Evolutionary conservation across 768 basidiomycete species (phyloP).

Genomic region (Boletus rubescentipes): DNA sequence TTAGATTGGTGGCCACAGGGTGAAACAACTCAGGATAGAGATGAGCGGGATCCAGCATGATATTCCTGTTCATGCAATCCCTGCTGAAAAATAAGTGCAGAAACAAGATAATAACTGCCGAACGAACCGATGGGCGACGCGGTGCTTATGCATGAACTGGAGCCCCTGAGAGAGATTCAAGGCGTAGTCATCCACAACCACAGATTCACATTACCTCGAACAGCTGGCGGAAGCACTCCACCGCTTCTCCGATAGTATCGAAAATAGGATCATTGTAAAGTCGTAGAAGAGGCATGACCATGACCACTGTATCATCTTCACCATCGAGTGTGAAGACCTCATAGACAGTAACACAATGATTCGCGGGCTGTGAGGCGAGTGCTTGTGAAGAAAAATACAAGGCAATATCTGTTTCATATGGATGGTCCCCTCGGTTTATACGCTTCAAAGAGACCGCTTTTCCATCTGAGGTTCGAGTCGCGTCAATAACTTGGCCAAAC

Average conservation of each 20-base stretch:
- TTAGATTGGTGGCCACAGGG: not conserved
- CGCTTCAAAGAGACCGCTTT: slow-evolving; percentile 31
- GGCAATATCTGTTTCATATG: slow-evolving; percentile 26
- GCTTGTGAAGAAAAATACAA: slow-evolving; percentile 14
- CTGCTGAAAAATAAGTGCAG: not conserved
- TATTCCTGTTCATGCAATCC: slow-evolving; percentile 20
- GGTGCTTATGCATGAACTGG: slow-evolving; percentile 21
- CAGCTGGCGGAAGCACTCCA: slow-evolving; percentile 30
- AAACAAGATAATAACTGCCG: not conserved
- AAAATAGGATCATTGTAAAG: slow-evolving; percentile 23
- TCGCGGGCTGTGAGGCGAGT: slow-evolving; percentile 9
- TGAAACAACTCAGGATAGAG: not conserved
- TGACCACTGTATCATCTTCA: slow-evolving; percentile 2
- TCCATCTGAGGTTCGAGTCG: slow-evolving; percentile 30
- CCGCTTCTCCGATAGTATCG: slow-evolving; percentile 14
- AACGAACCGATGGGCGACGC: slow-evolving; percentile 8
- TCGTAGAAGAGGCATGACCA: slow-evolving; percentile 39
- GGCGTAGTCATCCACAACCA: not conserved
- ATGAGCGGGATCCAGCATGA: slow-evolving; percentile 24
- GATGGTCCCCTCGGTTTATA: slow-evolving; percentile 9
- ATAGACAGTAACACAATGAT: slow-evolving; percentile 29
- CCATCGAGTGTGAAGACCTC: slow-evolving; percentile 13
- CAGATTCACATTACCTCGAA: slow-evolving; percentile 24
- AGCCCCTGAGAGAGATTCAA: slow-evolving; percentile 16
- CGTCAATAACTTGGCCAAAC: slow-evolving; percentile 23